Percentiles rank a stretch among this genome's conserved stretches.
These are phyloP conservation scores for Fusarium multiceps DNA, from an alignment of 2,329 filamentous ascomycete species.

Conservation along the genomic window DNA sequence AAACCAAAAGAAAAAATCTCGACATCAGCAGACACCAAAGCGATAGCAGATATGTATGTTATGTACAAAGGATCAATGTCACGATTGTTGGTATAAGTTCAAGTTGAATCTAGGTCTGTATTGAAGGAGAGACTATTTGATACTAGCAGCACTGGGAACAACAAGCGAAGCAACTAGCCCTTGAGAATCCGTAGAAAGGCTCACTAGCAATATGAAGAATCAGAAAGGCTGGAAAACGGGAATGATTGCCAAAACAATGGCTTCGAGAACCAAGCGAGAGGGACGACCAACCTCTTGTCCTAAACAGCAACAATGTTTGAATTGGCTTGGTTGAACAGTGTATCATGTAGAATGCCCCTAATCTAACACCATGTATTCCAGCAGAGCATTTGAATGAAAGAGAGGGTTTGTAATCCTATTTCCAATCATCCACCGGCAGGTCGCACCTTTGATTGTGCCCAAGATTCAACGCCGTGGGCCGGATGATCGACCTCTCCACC, in stretches of 20 bases:
- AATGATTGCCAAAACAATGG: neutral
- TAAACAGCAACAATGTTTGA: neutral
- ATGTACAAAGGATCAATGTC: neutral
- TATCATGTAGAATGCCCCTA: neutral
- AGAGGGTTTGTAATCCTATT: neutral
- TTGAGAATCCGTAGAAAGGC: neutral
- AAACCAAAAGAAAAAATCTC: neutral
- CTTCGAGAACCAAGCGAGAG: neutral
- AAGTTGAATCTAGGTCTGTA: neutral
- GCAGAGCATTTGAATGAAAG: neutral
- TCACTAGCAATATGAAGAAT: accelerated
- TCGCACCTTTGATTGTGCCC: neutral
- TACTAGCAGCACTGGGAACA: neutral
- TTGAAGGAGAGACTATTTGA: neutral
- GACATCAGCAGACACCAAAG: too few species aligned
- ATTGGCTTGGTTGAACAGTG: neutral
- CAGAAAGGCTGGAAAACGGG: neutral
- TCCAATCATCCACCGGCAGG: neutral
- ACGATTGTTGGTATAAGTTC: neutral
- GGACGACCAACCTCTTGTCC: neutral
- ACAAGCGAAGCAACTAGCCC: too few species aligned
- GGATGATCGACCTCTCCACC: neutral
- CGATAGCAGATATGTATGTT: neutral
- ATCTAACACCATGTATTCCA: neutral
- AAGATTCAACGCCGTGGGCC: neutral